These are phyloP conservation scores for Candida hispaniensis DNA, from an alignment of 805 yeast genomes.

Conservation along the genomic window DNA sequence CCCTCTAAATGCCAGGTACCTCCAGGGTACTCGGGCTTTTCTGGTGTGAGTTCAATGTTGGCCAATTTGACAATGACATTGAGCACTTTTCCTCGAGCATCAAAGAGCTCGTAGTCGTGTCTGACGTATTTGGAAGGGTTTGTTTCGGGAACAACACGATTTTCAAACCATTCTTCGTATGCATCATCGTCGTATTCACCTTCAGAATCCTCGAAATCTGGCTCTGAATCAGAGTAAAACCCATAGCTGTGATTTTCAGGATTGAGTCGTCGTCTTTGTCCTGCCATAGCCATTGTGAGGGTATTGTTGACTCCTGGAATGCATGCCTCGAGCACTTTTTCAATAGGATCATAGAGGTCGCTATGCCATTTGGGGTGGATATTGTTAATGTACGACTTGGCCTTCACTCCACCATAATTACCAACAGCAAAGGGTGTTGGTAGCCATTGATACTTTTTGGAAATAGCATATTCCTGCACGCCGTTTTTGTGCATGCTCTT, in stretches of 20 bases:
- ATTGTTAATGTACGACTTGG: constrained; percentile 34
- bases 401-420: constrained; percentile 19
- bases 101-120: constrained; percentile 1
- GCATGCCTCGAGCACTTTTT: constrained; percentile 26
- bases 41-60: constrained; percentile 35
- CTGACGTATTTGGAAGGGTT: neutral
- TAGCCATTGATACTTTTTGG: constrained; percentile 33
- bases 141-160: neutral
- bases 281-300: constrained; percentile 21
- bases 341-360: constrained; percentile 29
- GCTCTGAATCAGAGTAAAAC: constrained; percentile 7
- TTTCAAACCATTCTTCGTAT: constrained; percentile 6
- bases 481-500: constrained; percentile 6
- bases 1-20: constrained; percentile 40
- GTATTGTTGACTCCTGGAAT: constrained; percentile 30
- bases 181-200: constrained; percentile 1
- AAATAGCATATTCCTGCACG: constrained; percentile 16
- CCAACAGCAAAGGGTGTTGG: constrained; percentile 26
- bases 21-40: constrained; percentile 32
- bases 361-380: constrained; percentile 29
- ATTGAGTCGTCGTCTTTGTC: constrained; percentile 2
- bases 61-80: constrained; percentile 36
- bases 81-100: constrained; percentile 20
- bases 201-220: constrained; percentile 3
- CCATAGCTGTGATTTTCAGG: constrained; percentile 2